Percentiles rank a stretch among this genome's conserved stretches.
Conservation (phyloP, 495 filamentous ascomycete species). For the Sabuloglossum arenarium region DNA sequence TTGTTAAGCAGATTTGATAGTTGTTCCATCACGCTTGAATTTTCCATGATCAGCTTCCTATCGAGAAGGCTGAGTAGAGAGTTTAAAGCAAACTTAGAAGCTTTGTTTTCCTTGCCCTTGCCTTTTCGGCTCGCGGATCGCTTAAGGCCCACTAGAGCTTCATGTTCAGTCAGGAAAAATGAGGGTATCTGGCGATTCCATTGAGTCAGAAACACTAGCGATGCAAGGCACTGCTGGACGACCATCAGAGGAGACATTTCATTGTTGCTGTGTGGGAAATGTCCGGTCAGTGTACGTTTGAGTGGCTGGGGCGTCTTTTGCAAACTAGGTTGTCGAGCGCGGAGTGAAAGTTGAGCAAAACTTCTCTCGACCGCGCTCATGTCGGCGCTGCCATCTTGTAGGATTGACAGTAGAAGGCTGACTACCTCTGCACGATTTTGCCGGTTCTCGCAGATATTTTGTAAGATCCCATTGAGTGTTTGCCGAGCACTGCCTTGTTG, state of each 20-base stretch:
- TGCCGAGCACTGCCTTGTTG: constrained; percentile 64
- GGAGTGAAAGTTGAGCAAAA: constrained; percentile 77
- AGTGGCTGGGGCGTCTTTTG: constrained; percentile 62
- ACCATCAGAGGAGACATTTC: constrained; percentile 88
- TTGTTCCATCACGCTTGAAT: constrained; percentile 82
- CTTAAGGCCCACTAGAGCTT: constrained; percentile 51
- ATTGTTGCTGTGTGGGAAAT: constrained; percentile 27
- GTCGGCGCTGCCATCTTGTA: constrained; percentile 92
- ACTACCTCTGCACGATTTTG: constrained; percentile 92
- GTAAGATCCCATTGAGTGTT: constrained; percentile 65
- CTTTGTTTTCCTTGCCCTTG: constrained; percentile 68
- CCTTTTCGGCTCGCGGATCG: constrained; percentile 57
- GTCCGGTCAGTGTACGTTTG: constrained; percentile 46
- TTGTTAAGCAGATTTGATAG: constrained; percentile 68
- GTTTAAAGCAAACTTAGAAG: constrained; percentile 78
- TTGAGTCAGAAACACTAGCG: constrained; percentile 57
- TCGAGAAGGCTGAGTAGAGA: constrained; percentile 74
- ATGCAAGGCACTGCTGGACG: constrained; percentile 79
- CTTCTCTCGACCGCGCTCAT: constrained; percentile 85
- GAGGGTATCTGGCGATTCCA: constrained; percentile 71
- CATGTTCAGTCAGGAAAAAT: constrained; percentile 93
- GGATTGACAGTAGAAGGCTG: constrained; percentile 72
- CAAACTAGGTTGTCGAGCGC: constrained; percentile 57
- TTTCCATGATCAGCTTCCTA: constrained; percentile 84
- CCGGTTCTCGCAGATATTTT: constrained; percentile 78